Conservation (phyloP, 371 early-diverging fungal species). For the Smittium mucronatum region DNA sequence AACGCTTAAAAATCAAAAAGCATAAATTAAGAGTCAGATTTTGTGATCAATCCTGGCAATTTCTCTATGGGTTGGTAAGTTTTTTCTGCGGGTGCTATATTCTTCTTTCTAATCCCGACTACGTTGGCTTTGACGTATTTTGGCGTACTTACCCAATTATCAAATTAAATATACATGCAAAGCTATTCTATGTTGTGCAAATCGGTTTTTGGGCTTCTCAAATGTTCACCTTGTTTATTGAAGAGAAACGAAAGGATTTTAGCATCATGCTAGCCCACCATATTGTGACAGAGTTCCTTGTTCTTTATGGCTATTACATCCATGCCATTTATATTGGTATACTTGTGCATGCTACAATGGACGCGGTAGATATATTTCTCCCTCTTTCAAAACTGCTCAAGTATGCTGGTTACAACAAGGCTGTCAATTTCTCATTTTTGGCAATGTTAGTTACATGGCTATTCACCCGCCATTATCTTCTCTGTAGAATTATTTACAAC, state of each 20-base stretch:
- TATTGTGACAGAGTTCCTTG: conserved; percentile 49
- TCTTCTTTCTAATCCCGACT: conserved; percentile 38
- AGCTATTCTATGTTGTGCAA: conserved; percentile 55
- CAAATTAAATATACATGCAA: conserved; percentile 37
- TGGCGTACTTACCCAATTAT: conserved; percentile 51
- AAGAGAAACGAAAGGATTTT: conserved; percentile 61
- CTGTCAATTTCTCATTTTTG: conserved; percentile 47
- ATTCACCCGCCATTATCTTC: conserved; percentile 49
- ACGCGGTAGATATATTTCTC: conserved; percentile 58
- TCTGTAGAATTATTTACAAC: conserved; percentile 33
- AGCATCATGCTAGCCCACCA: conserved; percentile 54
- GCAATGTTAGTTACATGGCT: conserved; percentile 56
- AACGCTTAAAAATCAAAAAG: neutral
- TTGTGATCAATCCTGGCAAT: conserved; percentile 46
- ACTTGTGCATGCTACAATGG: conserved; percentile 63
- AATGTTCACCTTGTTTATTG: conserved; percentile 54
- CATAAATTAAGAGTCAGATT: conserved; percentile 30
- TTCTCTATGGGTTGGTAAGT: conserved; percentile 30
- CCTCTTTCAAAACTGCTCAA: conserved; percentile 48
- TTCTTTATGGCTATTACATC: conserved; percentile 47
- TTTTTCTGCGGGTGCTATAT: conserved; percentile 11
- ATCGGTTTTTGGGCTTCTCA: conserved; percentile 64
- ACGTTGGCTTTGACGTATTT: conserved; percentile 52
- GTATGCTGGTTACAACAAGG: conserved; percentile 32
- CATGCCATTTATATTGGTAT: conserved; percentile 65